Conservation (phyloP, 176 grass and related monocot species). For the Oropetium thomaeum region DNA sequence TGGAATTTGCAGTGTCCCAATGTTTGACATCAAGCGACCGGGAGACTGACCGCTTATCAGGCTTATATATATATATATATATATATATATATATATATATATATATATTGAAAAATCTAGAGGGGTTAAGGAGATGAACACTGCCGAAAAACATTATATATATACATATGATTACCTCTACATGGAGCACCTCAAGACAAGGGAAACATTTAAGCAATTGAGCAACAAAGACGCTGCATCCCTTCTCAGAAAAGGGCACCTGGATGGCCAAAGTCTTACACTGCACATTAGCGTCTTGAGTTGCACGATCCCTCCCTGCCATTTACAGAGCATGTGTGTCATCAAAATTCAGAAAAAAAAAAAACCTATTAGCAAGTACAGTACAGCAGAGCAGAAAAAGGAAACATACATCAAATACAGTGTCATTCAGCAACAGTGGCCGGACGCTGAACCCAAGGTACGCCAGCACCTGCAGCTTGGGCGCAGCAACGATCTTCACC, state of each 20-base stretch:
- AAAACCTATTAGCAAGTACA: no score
- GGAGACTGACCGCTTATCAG: slow-evolving; percentile 18
- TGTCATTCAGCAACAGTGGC: slow-evolving; percentile 36
- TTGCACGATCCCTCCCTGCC: slow-evolving; percentile 37
- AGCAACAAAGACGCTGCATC: slow-evolving; percentile 15
- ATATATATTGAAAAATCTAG: not conserved
- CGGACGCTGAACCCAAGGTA: slow-evolving; percentile 37
- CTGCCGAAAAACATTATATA: not conserved
- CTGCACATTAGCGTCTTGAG: slow-evolving; percentile 32
- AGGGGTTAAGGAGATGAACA: not conserved
- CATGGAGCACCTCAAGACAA: slow-evolving; percentile 30
- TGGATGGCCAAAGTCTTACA: slow-evolving; percentile 44
- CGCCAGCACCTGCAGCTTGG: slow-evolving; percentile 40
- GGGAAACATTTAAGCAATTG: slow-evolving; percentile 51
- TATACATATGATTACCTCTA: slow-evolving; percentile 29
- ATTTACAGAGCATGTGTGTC: not conserved
- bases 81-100: no score
- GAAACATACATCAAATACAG: slow-evolving; percentile 29
- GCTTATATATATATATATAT: no score
- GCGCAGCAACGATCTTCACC: slow-evolving; percentile 34
- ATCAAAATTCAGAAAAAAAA: not conserved
- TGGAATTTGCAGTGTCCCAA: slow-evolving; percentile 31
- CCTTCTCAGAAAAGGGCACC: slow-evolving; percentile 35
- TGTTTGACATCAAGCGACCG: not conserved
- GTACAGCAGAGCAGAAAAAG: no score